Base-by-base conservation (phyloP, 352 stramenopile genomes). In the Phytophthora hibernalis region DNA sequence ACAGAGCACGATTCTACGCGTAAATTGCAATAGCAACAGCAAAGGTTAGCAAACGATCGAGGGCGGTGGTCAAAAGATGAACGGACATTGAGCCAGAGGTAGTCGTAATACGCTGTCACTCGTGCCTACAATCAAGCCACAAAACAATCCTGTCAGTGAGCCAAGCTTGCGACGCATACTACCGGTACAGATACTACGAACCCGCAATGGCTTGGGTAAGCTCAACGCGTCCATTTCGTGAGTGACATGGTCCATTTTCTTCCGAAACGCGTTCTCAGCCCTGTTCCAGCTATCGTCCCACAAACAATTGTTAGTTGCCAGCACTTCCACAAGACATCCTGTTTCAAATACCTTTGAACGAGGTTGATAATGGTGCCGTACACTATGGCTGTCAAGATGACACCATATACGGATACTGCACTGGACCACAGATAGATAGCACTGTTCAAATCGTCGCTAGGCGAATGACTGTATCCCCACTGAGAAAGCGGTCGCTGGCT, bases 241-340 rank as follows among this genome's bases (percentile, higher is more conserved):
- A 2, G 67, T 72, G 48, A 91, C 78, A 20, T 89, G 79, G 50
- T 91, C 82, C 82, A 91, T 86, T 64, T 87, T 87, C 59, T 90
- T 91, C 2, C 82, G 74, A 37, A 91, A 91, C 16, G 74, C 68
- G 44, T 89, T 85, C 60, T 88, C 82, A 0, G 74, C 79, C 54
- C 82, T 80, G 56, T 89, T 89, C 73, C 74, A 83, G 51, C 81
- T 83, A 65, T 45, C 52, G 20, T 15, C n/a, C 5, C 28, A 61
- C 35, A 52, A 65, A 24, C 20, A 56, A 33, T 11, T 38, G 47
- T 55, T 55, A 56, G 40, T 33, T 22, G 11, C 24, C 16, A 22
- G 10, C 5, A 52, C 21, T 35, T 12, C 3, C 18, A 52, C 15
- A 35, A 37, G 22, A 28, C 18, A 18, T 2, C 13, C 21, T n/a